Evolutionary conservation across 1,284 basidiomycete species (phyloP).

Genomic region (Moesziomyces antarcticus): DNA sequence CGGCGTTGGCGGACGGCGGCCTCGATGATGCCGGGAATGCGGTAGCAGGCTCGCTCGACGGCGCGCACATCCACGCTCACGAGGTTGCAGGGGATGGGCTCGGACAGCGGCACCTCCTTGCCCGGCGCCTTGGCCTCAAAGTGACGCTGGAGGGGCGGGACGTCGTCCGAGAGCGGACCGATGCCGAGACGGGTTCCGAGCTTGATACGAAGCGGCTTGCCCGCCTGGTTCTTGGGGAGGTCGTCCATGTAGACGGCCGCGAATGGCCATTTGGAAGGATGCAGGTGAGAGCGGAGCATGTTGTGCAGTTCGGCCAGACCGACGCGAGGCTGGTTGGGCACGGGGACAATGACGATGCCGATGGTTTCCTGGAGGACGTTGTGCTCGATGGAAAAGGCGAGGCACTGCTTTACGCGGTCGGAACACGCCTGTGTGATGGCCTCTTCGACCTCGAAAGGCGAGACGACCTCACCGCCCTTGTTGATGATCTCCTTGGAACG

Average conservation of each 20-base stretch:
- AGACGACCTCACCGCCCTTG: constrained; percentile 68
- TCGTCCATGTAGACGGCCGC: constrained; percentile 68
- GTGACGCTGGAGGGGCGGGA: constrained; percentile 66
- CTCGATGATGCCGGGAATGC: constrained; percentile 66
- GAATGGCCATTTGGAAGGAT: constrained; percentile 68
- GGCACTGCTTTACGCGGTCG: constrained; percentile 66
- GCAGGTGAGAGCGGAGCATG: constrained; percentile 64
- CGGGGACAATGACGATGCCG: constrained; percentile 67
- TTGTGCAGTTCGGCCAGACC: constrained; percentile 67
- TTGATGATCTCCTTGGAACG: constrained; percentile 68
- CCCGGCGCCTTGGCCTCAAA: constrained; percentile 66
- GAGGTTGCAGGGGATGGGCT: constrained; percentile 66
- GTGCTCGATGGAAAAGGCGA: constrained; percentile 67
- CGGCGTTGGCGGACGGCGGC: constrained; percentile 66
- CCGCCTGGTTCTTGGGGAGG: constrained; percentile 67
- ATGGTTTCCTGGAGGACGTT: constrained; percentile 67
- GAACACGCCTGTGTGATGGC: constrained; percentile 66
- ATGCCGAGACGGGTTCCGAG: constrained; percentile 65
- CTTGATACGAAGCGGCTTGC: constrained; percentile 68
- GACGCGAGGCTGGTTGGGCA: constrained; percentile 66
- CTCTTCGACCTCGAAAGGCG: constrained; percentile 68
- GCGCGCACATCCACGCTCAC: constrained; percentile 66
- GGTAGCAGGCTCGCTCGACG: constrained; percentile 67
- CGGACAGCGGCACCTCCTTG: constrained; percentile 65
- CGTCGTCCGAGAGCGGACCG: constrained; percentile 65